Conservation (phyloP, 2,329 filamentous ascomycete genomes). For the Colletotrichum phormii region DNA sequence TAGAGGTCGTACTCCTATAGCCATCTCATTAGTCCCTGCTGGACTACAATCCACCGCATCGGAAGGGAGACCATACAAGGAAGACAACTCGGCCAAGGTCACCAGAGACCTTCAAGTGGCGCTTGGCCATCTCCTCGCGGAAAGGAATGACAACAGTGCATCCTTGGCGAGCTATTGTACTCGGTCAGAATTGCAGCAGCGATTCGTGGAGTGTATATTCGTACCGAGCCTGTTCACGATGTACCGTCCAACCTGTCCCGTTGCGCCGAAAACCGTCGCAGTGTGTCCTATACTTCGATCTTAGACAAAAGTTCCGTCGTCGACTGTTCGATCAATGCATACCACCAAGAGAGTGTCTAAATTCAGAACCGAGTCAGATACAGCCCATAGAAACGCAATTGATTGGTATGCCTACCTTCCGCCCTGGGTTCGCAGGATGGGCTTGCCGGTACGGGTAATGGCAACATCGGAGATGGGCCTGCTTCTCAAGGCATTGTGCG, state of each 20-base stretch:
- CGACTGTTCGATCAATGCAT: constrained; percentile 44
- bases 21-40: constrained; percentile 17
- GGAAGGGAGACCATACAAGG: constrained; percentile 63
- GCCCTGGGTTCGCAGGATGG: constrained; percentile 87
- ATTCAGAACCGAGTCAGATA: constrained; percentile 15
- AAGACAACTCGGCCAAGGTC: constrained; percentile 92
- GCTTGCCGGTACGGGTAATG: constrained; percentile 96
- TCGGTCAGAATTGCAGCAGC: neutral
- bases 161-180: constrained; percentile 81
- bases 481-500: constrained; percentile 60
- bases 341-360: constrained; percentile 89
- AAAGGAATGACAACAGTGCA: constrained; percentile 94
- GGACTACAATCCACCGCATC: neutral
- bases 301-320: constrained; percentile 26
- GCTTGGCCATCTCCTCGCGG: constrained; percentile 97
- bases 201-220: constrained; percentile 41
- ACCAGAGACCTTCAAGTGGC: constrained; percentile 95
- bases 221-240: constrained; percentile 93
- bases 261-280: constrained; percentile 97
- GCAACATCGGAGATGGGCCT: constrained; percentile 81
- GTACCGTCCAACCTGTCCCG: constrained; percentile 94
- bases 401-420: constrained; percentile 75
- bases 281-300: constrained; percentile 77
- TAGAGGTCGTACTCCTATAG: constrained; percentile 89
- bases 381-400: neutral